A percentile compares a stretch with the other conserved stretches of the same genome.
phyloP scores from a whole-genome alignment of 805 yeast genomes.

The Nakazawaea ambrosiae region DNA sequence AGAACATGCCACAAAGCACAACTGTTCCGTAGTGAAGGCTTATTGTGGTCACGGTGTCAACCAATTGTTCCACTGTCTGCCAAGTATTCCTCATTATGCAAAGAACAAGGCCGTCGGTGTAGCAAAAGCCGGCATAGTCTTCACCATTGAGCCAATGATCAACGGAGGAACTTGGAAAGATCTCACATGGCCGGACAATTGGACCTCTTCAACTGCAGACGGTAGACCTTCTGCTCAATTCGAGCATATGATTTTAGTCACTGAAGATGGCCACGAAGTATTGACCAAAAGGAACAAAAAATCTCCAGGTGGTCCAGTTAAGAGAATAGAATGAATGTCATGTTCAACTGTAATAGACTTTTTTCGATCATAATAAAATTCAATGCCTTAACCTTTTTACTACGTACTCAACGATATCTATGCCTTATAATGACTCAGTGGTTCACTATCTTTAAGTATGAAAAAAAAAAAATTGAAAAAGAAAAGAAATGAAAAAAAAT shows the following conservation, averaged over 20 bases:
- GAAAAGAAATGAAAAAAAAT: conserved; percentile 29
- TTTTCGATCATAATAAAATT: background rate
- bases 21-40: conserved; percentile 81
- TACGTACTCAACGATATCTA: too few relatives aligned
- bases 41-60: conserved; percentile 95
- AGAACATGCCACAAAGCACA: conserved; percentile 69
- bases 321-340: conserved; percentile 36
- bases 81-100: conserved; percentile 91
- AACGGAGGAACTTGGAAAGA: conserved; percentile 79
- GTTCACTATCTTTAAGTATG: background rate
- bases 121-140: conserved; percentile 92
- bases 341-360: too few relatives aligned
- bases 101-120: conserved; percentile 89
- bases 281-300: conserved; percentile 72
- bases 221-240: conserved; percentile 91
- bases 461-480: too few relatives aligned
- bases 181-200: conserved; percentile 91
- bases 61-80: conserved; percentile 81
- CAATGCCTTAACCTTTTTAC: background rate
- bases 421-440: too few relatives aligned
- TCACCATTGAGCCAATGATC: conserved; percentile 97
- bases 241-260: conserved; percentile 87
- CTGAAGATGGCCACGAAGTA: conserved; percentile 90
- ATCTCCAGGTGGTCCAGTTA: conserved; percentile 85
- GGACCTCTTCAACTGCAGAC: conserved; percentile 92